Conservation (phyloP, 345 rosid genomes). For the Populus davidiana region DNA sequence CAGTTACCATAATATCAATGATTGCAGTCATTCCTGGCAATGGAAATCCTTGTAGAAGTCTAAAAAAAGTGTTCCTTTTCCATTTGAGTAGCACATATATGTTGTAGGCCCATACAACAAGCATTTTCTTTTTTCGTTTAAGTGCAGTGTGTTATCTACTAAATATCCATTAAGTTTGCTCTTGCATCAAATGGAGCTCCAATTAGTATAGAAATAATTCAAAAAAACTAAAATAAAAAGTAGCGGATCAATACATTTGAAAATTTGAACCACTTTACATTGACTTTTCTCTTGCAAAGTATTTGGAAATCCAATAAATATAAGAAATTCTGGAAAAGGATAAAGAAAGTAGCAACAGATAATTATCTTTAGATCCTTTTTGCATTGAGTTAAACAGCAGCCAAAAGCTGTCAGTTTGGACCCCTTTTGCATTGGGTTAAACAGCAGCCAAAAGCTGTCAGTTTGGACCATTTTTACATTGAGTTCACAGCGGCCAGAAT, state of each 20-base stretch:
- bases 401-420: neutral
- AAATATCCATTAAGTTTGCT: neutral
- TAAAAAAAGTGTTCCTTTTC: neutral
- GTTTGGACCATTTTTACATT: neutral
- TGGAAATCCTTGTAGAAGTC: neutral
- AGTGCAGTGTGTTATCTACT: neutral
- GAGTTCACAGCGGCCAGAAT: neutral
- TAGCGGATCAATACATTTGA: neutral
- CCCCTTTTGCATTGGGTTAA: neutral
- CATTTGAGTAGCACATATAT: neutral
- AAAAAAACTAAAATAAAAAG: neutral
- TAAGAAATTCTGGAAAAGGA: neutral
- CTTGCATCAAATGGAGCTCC: neutral
- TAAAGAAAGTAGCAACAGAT: neutral
- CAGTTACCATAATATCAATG: neutral
- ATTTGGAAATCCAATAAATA: neutral
- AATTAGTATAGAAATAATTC: neutral
- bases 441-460: neutral
- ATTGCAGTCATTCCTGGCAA: neutral
- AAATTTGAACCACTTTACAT: neutral
- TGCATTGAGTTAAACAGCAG: neutral
- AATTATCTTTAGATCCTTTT: neutral
- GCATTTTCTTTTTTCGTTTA: neutral
- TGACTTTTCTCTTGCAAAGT: neutral
- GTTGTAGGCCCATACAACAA: neutral